phyloP scores from a whole-genome alignment of 257 asterid species.

The Oldenlandia corymbosa region DNA sequence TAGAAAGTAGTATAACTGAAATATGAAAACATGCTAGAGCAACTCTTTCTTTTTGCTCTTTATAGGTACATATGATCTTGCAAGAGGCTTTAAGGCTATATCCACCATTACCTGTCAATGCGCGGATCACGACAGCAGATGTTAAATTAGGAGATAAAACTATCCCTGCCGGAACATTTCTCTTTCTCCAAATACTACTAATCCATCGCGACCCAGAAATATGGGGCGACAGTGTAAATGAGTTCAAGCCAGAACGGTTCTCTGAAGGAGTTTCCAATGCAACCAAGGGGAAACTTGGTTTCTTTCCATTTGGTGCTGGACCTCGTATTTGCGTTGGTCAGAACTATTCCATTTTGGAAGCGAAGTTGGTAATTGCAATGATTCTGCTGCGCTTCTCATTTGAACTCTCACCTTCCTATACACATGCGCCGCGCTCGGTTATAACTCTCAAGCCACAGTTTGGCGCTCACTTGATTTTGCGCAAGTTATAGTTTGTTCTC shows the following conservation, averaged over 20 bases:
- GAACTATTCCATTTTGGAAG: neutral
- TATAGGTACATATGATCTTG: neutral
- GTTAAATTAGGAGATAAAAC: neutral
- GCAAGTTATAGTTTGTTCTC: neutral
- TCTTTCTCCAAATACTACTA: neutral
- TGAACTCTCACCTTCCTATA: neutral
- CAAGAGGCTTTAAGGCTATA: neutral
- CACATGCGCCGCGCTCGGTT: neutral
- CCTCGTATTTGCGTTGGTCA: conserved; percentile 6
- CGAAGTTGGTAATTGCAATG: neutral
- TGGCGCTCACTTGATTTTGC: neutral
- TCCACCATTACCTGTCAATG: neutral
- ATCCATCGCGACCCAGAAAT: neutral
- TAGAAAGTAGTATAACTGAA: no score
- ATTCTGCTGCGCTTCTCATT: conserved; percentile 6
- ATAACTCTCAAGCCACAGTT: neutral
- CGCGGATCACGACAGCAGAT: neutral
- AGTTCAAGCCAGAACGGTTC: neutral
- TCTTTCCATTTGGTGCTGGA: conserved; percentile 2
- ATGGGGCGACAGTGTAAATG: neutral
- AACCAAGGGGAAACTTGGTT: neutral
- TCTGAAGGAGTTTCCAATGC: neutral
- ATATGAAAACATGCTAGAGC: no score
- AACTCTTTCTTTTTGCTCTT: neutral
- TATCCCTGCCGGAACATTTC: neutral